Conservation (phyloP, 805 yeast genomes). For the Wickerhamiella brachini region DNA sequence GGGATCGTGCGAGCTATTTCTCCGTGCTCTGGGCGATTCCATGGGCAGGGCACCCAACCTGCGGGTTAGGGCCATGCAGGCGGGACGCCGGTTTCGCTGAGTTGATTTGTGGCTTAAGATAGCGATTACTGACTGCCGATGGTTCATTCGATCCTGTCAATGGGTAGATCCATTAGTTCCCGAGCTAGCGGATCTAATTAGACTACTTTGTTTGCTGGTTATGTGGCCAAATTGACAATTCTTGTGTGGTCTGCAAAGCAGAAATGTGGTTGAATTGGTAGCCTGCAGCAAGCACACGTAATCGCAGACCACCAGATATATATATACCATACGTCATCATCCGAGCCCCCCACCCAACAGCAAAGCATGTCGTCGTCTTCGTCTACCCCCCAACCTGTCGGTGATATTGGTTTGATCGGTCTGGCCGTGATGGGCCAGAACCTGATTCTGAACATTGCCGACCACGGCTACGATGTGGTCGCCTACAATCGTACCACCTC, state of each 20-base stretch:
- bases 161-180: too few species aligned
- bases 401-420: slow-evolving; percentile 98
- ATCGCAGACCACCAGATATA: not conserved
- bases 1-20: not conserved
- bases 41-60: not conserved
- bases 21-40: not conserved
- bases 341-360: not conserved
- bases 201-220: too few species aligned
- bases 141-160: too few species aligned
- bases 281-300: not conserved
- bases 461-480: slow-evolving; percentile 95
- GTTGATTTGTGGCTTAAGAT: not conserved
- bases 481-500: slow-evolving; percentile 97
- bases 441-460: slow-evolving; percentile 94
- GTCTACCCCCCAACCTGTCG: slow-evolving; percentile 21
- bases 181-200: too few species aligned
- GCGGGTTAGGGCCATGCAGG: not conserved
- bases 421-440: slow-evolving; percentile 99
- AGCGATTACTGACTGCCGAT: too few species aligned
- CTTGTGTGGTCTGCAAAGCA: too few species aligned
- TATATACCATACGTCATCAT: not conserved
- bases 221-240: too few species aligned
- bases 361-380: not conserved
- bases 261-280: not conserved
- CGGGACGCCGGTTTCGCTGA: slow-evolving; percentile 1